Evolutionary conservation across 352 stramenopile genomes (phyloP), one percentile per base, ranked within the genome.

Genomic region (Globisporangium nagaii): DNA sequence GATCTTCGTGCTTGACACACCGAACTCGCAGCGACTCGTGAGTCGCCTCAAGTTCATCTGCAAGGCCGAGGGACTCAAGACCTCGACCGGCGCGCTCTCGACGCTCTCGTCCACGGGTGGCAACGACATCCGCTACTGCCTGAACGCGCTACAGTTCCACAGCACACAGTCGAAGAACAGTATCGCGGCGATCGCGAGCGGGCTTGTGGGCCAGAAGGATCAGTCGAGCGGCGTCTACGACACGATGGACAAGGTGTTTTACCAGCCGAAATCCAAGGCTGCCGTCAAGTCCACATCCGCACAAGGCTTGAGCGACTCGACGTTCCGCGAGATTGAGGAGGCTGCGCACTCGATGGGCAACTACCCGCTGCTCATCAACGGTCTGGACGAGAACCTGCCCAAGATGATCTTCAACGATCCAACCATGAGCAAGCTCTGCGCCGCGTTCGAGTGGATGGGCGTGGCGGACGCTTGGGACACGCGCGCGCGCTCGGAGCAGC

Each of bases 111-210:
- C 53, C 61, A 85, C 55, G 64, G 83, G 67, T 62, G 85, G 76
- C 46, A 93, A 90, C 56, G 96, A 99, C 65, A 94, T 99, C 20
- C 89, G 97, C 49, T 97, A 95, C 46, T 98, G 92, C 51, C 73
- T 99, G 11, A 98, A 98, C 62, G 96, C 90, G 4, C 74, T 99
- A 4, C 96, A 99, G 71, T 98, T 98, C 66, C 90, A 97, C 47
- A 85, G 69, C 46, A 72, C 73, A 0, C 71, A 83, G 53, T 25
- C 42, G 13, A 50, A 35, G 17, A 62, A 60, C 22, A 56, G 60
- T 34, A 55, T 71, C 20, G 63, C 73, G 39, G 45, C 44, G 1
- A 45, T 84, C 17, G 66, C 51, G 6, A 65, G 52, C 47, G 68
- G 63, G 24, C 53, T 79, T 24, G 68, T 88, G 50, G 67, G 70